Evolutionary conservation across 2,329 filamentous ascomycete genomes (phyloP).

Genomic region (Penicillium corylophilum): DNA sequence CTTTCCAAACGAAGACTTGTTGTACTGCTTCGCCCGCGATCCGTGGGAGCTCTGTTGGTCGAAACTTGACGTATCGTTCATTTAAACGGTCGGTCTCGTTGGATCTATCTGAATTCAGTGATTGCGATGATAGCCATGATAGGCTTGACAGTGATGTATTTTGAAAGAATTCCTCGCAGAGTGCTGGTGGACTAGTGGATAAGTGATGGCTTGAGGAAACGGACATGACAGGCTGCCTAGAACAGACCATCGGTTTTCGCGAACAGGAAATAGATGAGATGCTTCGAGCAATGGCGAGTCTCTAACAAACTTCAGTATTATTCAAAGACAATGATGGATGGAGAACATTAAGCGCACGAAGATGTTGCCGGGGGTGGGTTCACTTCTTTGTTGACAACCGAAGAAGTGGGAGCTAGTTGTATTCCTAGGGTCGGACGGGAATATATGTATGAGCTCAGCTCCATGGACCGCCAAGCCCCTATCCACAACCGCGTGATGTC

Average conservation of each 20-base stretch:
- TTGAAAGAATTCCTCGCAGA: constrained; percentile 17
- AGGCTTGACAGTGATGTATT: constrained; percentile 14
- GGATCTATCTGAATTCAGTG: constrained; percentile 14
- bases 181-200: constrained; percentile 10
- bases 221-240: constrained; percentile 2
- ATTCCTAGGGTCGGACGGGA: too few relatives aligned
- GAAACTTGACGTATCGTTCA: constrained; percentile 24
- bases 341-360: constrained; percentile 2
- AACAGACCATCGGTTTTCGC: constrained; percentile 6
- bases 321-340: constrained; percentile 3
- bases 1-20: too few relatives aligned
- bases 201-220: constrained; percentile 4
- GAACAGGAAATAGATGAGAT: constrained; percentile 2
- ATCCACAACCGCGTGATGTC: too few relatives aligned
- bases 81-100: constrained; percentile 20
- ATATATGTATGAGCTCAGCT: too few relatives aligned
- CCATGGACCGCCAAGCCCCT: too few relatives aligned
- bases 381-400: constrained; percentile 5
- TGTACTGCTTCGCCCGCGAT: constrained; percentile 22
- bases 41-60: constrained; percentile 22
- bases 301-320: constrained; percentile 1
- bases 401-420: not conserved
- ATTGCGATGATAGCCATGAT: not conserved
- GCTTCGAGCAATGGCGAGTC: constrained; percentile 6
- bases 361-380: not conserved